Percentiles rank a stretch among this genome's conserved stretches.
phyloP scores from a whole-genome alignment of 2,329 filamentous ascomycete genomes.

The Monosporascus ibericus region DNA sequence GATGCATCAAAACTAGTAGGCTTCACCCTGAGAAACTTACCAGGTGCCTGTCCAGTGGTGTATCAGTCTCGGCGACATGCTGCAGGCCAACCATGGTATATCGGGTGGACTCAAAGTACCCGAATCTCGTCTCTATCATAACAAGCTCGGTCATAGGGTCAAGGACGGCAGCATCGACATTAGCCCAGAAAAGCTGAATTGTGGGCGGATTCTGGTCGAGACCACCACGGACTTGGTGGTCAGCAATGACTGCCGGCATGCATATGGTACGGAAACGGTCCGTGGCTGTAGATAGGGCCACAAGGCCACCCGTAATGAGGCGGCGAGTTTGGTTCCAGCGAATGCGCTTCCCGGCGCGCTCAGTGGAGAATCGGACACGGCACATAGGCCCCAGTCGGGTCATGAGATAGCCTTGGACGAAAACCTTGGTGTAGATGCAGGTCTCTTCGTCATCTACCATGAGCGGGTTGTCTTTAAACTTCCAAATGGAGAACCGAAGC shows the following conservation, averaged over 20 bases:
- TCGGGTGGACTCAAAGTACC: conserved; percentile 72
- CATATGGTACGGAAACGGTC: conserved; percentile 63
- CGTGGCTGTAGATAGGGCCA: conserved; percentile 43
- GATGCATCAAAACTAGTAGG: not conserved
- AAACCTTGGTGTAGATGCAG: too few species aligned
- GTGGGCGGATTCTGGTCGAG: conserved; percentile 62
- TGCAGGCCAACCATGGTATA: conserved; percentile 72
- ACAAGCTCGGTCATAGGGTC: conserved; percentile 65
- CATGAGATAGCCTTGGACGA: too few species aligned
- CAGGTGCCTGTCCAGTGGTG: conserved; percentile 58
- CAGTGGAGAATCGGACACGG: conserved; percentile 38
- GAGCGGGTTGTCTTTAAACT: too few species aligned
- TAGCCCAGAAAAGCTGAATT: conserved; percentile 69
- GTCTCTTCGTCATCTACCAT: too few species aligned
- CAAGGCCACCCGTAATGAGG: conserved; percentile 45
- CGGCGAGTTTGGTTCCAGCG: conserved; percentile 53
- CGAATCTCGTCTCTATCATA: conserved; percentile 70
- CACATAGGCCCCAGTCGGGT: too few species aligned
- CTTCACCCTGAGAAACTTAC: conserved; percentile 8
- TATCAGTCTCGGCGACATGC: conserved; percentile 39
- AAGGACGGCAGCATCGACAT: conserved; percentile 52
- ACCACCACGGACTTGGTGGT: conserved; percentile 53
- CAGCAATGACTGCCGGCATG: conserved; percentile 66
- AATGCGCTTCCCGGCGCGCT: conserved; percentile 59
- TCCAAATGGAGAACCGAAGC: too few species aligned